Evolutionary conservation across 345 rosid genomes (phyloP).

Genomic region (Syzygium aromaticum): DNA sequence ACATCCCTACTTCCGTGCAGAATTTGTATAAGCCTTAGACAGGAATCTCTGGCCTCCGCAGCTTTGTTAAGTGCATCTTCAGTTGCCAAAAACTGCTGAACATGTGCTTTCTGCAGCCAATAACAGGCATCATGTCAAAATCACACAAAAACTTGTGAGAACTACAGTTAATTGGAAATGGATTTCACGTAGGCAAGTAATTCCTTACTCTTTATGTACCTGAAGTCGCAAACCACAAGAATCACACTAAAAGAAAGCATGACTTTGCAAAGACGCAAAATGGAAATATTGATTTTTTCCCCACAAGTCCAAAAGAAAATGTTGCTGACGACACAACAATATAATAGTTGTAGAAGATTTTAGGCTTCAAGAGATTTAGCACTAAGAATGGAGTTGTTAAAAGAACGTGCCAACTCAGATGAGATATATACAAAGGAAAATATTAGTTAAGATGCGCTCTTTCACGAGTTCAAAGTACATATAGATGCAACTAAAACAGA

Average conservation of each 20-base stretch:
- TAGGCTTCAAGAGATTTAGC: background rate
- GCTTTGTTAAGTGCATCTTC: constrained; percentile 91
- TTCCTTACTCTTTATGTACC: background rate
- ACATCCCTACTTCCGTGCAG: constrained; percentile 60
- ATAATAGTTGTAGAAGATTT: background rate
- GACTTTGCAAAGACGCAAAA: background rate
- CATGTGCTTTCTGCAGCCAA: constrained; percentile 74
- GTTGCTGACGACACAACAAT: background rate
- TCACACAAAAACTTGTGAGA: background rate
- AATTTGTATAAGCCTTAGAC: constrained; percentile 58
- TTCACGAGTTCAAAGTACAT: background rate
- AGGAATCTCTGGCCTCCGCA: constrained; percentile 72
- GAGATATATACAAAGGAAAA: background rate
- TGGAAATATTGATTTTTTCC: background rate
- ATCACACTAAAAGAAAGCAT: background rate
- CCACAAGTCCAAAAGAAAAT: background rate
- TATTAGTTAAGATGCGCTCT: background rate
- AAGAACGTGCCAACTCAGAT: background rate
- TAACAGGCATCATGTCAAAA: constrained; percentile 6
- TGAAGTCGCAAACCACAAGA: background rate
- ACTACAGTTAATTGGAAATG: background rate
- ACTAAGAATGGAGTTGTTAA: background rate
- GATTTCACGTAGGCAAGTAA: background rate
- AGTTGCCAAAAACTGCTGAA: constrained; percentile 91
- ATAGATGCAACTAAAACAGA: background rate